Evolutionary conservation across 495 filamentous ascomycete genomes (phyloP).

Genomic region (Lepidopterella palustris): DNA sequence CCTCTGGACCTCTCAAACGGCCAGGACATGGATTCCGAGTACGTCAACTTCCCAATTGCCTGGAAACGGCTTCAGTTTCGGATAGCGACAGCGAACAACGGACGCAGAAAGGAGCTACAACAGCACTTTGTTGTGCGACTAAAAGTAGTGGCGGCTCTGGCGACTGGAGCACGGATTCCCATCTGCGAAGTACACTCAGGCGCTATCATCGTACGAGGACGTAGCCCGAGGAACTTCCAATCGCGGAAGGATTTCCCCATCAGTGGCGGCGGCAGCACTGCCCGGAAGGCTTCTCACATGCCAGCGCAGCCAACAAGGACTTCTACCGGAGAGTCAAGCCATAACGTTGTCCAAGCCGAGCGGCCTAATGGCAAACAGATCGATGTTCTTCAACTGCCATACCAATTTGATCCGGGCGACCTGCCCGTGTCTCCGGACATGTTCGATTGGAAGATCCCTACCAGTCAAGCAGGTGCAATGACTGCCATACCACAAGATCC

Average conservation of each 20-base stretch:
- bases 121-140: constrained; percentile 66
- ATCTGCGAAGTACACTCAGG: constrained; percentile 58
- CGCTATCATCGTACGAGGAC: constrained; percentile 61
- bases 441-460: constrained; percentile 34
- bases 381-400: constrained; percentile 33
- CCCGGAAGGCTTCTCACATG: constrained; percentile 33
- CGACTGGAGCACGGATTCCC: constrained; percentile 50
- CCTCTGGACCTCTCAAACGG: constrained; percentile 66
- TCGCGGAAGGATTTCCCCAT: constrained; percentile 60
- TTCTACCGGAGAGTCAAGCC: constrained; percentile 43
- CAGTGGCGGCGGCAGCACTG: constrained; percentile 38
- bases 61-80: constrained; percentile 93
- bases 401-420: constrained; percentile 36
- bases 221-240: constrained; percentile 64
- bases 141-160: constrained; percentile 53
- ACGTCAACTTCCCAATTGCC: constrained; percentile 72
- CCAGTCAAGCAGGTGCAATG: constrained; percentile 24
- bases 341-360: constrained; percentile 12
- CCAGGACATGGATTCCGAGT: constrained; percentile 71
- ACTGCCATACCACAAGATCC: constrained; percentile 30
- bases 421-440: constrained; percentile 35
- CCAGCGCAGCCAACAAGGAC: constrained; percentile 41
- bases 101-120: constrained; percentile 62
- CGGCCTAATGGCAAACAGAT: constrained; percentile 23
- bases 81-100: constrained; percentile 82